phyloP scores from a whole-genome alignment of 805 yeast genomes.

The Sugiyamaella lignohabitans region DNA sequence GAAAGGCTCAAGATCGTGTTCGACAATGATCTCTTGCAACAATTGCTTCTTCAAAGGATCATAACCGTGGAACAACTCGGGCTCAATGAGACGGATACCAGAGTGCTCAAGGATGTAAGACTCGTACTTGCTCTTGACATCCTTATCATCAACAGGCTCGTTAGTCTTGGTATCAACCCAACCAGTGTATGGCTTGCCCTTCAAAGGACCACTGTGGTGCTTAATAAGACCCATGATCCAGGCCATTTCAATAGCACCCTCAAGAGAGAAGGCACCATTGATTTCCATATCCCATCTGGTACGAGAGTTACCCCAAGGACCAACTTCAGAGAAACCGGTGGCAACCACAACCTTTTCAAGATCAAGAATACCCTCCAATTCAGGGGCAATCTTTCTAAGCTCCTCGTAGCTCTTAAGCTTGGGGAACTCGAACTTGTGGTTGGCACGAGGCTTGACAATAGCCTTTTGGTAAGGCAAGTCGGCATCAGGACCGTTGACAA shows the following conservation, averaged over 20 bases:
- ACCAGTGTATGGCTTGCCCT: constrained; percentile 83
- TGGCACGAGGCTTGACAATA: constrained; percentile 85
- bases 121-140: constrained; percentile 88
- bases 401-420: constrained; percentile 69
- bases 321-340: constrained; percentile 97
- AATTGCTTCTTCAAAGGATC: constrained; percentile 90
- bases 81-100: constrained; percentile 95
- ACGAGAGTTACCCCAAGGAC: constrained; percentile 99
- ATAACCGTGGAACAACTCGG: constrained; percentile 89
- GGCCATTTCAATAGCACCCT: constrained; percentile 98
- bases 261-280: constrained; percentile 85
- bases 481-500: constrained; percentile 80
- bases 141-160: constrained; percentile 90
- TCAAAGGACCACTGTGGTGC: constrained; percentile 85
- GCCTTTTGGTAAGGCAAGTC: constrained; percentile 79
- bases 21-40: constrained; percentile 92
- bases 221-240: constrained; percentile 99
- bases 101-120: constrained; percentile 80
- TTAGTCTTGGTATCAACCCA: constrained; percentile 96
- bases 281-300: constrained; percentile 99
- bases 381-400: constrained; percentile 54
- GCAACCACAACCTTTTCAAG: constrained; percentile 89
- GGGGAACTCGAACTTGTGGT: constrained; percentile 93
- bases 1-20: constrained; percentile 94
- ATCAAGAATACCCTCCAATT: constrained; percentile 85